Evolutionary conservation across 768 basidiomycete genomes (phyloP), one percentile per base, ranked within the genome.

Genomic region (Leccinum fibrillosum): DNA sequence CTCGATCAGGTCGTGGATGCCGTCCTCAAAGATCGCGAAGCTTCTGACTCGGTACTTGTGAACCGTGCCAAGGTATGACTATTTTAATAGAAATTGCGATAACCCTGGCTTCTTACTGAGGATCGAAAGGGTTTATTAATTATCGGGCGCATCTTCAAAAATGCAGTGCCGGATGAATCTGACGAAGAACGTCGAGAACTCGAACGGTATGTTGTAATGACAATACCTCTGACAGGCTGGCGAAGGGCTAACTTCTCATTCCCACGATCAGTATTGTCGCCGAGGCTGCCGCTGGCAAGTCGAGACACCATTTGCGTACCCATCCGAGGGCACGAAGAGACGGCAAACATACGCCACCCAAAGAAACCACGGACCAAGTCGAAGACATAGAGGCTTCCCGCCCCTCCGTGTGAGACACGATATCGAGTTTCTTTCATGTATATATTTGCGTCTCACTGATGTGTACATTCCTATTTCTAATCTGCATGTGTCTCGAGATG

Each of bases 181-280:
- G 95, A 97, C 68, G 89, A 90, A 69, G 97, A 97, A 68, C 85
- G 97, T 25, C 82, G 97, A 50, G 94, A 98, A 73, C 83, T 99
- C 19, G 97, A 99, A 75, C 78, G 94, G 90, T 92, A 65, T 26
- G 86, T 44, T 70, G 6, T 13, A 54, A 9, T n/a, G 30, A 19
- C 28, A 23, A 28, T 25, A 9, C 10, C 15, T 4, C 39, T 28
- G 2, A 28, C 28, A 28, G 30, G 30, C 30, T 51, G 32, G 39
- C 15, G 37, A 54, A 26, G 44, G 34, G 7, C 52, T 62, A 42
- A 67, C 21, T 49, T 55, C 21, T 15, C n/a, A 26, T 34, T 44
- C 30, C 15, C 15, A 25, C 25, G 28, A 50, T 44, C 65, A 92
- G 90, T 58, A 89, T 93, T 82, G 91, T 94, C 5, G 90, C 92